A percentile compares a stretch with the other conserved stretches of the same genome.
Conservation (phyloP, 2,329 filamentous ascomycete genomes). For the Dactylellina cionopaga region DNA sequence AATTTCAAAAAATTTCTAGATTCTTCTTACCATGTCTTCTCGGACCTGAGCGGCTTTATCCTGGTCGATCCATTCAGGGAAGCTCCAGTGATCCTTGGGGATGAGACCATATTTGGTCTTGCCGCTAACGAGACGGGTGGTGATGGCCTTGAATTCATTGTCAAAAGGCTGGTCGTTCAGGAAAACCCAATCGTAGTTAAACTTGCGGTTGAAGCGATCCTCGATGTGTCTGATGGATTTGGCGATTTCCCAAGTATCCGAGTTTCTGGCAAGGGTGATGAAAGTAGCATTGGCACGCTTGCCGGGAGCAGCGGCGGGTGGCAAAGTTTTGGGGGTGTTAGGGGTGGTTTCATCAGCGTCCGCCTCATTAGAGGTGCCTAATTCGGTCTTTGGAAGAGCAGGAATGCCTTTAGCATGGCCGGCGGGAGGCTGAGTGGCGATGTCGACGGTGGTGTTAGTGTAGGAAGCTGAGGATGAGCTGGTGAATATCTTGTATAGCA, state of each 20-base stretch:
- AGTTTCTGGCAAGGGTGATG: constrained; percentile 91
- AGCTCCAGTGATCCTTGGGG: constrained; percentile 93
- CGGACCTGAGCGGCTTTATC: constrained; percentile 89
- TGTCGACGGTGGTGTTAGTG: not conserved
- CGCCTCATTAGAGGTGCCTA: constrained; percentile 6
- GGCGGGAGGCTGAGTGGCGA: constrained; percentile 22
- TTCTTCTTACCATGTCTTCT: constrained; percentile 80
- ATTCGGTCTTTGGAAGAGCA: constrained; percentile 50
- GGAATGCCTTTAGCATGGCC: constrained; percentile 24
- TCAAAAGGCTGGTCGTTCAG: constrained; percentile 96
- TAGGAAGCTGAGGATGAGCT: constrained; percentile 31
- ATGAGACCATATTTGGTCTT: constrained; percentile 92
- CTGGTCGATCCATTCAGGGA: constrained; percentile 93
- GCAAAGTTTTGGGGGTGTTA: constrained; percentile 56
- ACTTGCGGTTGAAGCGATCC: constrained; percentile 96
- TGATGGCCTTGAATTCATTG: constrained; percentile 91
- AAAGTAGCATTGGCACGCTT: constrained; percentile 93
- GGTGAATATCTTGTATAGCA: constrained; percentile 57
- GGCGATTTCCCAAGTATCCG: constrained; percentile 94
- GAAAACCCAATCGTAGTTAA: constrained; percentile 99
- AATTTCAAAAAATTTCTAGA: not conserved
- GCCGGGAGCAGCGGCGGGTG: constrained; percentile 53
- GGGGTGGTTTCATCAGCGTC: constrained; percentile 39
- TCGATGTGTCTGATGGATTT: constrained; percentile 95
- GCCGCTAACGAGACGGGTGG: constrained; percentile 86